A percentile compares a stretch with the other conserved stretches of the same genome.
phyloP scores from a whole-genome alignment of 2,329 filamentous ascomycete species.

The Ophiosphaerella narmari region DNA sequence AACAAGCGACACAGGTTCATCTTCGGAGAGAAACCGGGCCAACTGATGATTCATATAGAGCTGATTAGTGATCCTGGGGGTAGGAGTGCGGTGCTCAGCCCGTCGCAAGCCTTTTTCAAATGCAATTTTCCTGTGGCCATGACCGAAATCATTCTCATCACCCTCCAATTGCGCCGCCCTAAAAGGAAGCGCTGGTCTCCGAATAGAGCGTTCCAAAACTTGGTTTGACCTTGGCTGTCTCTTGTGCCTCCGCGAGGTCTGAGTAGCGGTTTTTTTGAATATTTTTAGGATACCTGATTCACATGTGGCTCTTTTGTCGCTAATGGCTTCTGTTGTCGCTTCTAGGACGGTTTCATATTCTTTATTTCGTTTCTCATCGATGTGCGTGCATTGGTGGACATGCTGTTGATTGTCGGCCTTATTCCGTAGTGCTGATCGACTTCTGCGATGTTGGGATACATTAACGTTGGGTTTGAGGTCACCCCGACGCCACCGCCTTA shows the following conservation, averaged over 20 bases:
- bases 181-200: slow-evolving; percentile 15
- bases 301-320: neutral
- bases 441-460: neutral
- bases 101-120: slow-evolving; percentile 43
- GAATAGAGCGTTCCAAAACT: neutral
- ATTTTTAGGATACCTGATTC: slow-evolving; percentile 8
- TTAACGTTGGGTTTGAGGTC: slow-evolving; percentile 27
- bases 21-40: slow-evolving; percentile 39
- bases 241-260: slow-evolving; percentile 3
- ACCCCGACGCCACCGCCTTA: slow-evolving; percentile 59
- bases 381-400: neutral
- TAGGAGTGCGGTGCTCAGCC: slow-evolving; percentile 33
- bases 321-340: neutral
- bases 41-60: slow-evolving; percentile 34
- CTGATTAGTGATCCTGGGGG: slow-evolving; percentile 3
- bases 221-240: neutral
- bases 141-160: slow-evolving; percentile 45
- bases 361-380: neutral
- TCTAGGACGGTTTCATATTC: neutral
- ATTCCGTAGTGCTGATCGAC: slow-evolving; percentile 20
- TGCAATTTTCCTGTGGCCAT: slow-evolving; percentile 40
- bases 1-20: slow-evolving; percentile 26
- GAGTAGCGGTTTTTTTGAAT: slow-evolving; percentile 11
- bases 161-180: slow-evolving; percentile 51
- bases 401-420: slow-evolving; percentile 25